Evolutionary conservation across 441 rosid species (phyloP).

Genomic region (Arabidopsis hybrid): DNA sequence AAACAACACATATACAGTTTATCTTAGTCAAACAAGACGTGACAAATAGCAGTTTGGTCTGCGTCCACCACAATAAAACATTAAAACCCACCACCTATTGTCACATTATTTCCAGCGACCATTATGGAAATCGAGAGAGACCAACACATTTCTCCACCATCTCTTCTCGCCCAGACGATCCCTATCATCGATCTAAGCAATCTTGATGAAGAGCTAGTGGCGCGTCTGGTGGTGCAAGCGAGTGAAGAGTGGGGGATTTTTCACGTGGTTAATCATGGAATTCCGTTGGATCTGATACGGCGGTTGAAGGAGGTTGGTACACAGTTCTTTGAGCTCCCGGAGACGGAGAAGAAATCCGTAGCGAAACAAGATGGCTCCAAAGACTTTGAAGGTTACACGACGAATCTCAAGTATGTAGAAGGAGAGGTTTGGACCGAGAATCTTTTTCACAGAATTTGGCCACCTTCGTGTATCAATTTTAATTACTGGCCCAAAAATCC

Average conservation of each 20-base stretch:
- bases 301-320: constrained; percentile 58
- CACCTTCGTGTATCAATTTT: constrained; percentile 59
- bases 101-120: not conserved
- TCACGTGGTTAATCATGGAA: constrained; percentile 65
- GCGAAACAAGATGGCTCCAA: constrained; percentile 48
- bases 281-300: constrained; percentile 48
- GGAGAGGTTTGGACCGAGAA: constrained; percentile 72
- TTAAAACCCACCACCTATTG: no score
- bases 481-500: constrained; percentile 73
- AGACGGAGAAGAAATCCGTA: constrained; percentile 57
- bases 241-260: constrained; percentile 59
- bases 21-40: not conserved
- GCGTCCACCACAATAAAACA: no score
- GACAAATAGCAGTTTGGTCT: no score
- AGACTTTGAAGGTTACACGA: constrained; percentile 65
- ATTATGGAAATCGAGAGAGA: constrained; percentile 51
- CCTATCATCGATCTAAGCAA: constrained; percentile 52
- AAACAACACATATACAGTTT: not conserved
- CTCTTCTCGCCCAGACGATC: constrained; percentile 30
- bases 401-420: constrained; percentile 46
- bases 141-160: constrained; percentile 34
- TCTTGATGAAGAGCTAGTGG: constrained; percentile 31
- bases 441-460: constrained; percentile 77
- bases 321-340: constrained; percentile 66
- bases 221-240: constrained; percentile 42